phyloP scores from a whole-genome alignment of 2,329 filamentous ascomycete species.

The Aspergillus fumigatiaffinis region DNA sequence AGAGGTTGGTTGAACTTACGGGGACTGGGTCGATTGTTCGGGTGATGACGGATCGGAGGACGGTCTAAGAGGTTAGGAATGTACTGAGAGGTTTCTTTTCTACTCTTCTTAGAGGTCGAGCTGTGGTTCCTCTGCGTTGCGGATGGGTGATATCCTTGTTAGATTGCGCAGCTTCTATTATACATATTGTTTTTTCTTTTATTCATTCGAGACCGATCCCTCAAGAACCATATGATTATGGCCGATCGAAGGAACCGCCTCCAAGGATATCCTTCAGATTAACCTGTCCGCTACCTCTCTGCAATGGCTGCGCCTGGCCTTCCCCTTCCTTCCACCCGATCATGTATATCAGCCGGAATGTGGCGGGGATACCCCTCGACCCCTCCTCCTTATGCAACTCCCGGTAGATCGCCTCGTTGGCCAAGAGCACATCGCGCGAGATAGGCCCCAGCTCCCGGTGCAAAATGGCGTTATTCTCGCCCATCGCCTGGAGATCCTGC shows the following conservation, averaged over 20 bases:
- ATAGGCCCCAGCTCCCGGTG: constrained; percentile 78
- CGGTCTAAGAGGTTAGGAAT: constrained; percentile 54
- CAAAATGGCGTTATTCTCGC: constrained; percentile 84
- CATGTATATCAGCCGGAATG: constrained; percentile 95
- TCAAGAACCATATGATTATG: constrained; percentile 7
- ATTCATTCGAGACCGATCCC: neutral
- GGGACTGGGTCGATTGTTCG: constrained; percentile 89
- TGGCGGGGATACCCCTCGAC: constrained; percentile 67
- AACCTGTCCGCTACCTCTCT: constrained; percentile 78
- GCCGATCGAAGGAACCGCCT: constrained; percentile 36
- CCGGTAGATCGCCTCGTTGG: constrained; percentile 82
- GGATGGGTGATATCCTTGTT: constrained; percentile 8
- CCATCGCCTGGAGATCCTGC: constrained; percentile 94
- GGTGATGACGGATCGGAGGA: constrained; percentile 94
- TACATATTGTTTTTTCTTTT: neutral
- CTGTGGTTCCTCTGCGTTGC: neutral
- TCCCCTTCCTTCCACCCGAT: constrained; percentile 93
- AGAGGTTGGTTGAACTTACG: constrained; percentile 93
- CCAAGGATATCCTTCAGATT: constrained; percentile 80
- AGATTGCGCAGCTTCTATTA: constrained; percentile 16
- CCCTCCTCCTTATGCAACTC: constrained; percentile 81
- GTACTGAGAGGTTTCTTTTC: neutral
- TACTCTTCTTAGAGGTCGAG: neutral
- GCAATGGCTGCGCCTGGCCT: constrained; percentile 72
- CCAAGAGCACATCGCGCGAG: constrained; percentile 76